Conservation (phyloP, 345 rosid genomes). For the Eucalyptus sp. region DNA sequence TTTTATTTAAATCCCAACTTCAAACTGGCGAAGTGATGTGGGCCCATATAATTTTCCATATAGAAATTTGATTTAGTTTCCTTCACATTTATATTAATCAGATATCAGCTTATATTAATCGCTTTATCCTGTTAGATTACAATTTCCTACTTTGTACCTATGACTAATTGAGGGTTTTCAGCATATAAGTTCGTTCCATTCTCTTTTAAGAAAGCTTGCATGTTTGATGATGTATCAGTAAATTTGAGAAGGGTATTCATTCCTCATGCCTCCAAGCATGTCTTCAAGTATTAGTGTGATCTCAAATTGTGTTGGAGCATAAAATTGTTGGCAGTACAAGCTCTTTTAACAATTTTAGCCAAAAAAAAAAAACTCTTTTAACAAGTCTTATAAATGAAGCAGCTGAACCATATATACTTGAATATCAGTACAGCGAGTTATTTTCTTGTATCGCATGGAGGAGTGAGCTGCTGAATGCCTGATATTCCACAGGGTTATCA, state of each 20-base stretch:
- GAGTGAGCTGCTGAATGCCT: not conserved
- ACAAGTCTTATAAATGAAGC: not conserved
- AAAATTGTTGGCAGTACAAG: not conserved
- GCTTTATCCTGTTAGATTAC: not conserved
- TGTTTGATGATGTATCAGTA: not conserved
- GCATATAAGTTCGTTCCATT: not conserved
- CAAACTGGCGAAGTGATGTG: not conserved
- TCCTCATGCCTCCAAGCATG: not conserved
- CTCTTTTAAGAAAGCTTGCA: not conserved
- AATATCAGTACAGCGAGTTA: not conserved
- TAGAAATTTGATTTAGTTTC: not conserved
- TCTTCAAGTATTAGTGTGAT: not conserved
- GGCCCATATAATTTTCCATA: not conserved
- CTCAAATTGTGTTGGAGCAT: not conserved
- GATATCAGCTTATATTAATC: not conserved
- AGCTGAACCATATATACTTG: not conserved
- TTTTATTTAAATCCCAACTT: not conserved
- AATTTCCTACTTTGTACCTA: not conserved
- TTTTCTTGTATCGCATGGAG: not conserved
- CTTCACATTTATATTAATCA: not conserved
- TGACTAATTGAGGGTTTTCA: not conserved
- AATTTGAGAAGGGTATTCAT: not conserved
- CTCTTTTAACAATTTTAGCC: not conserved
- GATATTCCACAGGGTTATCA: not conserved
- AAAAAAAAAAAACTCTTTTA: not conserved